Percentiles rank a stretch among this genome's conserved stretches.
These are phyloP conservation scores for Elsinoe ampelina DNA, from an alignment of 2,329 filamentous ascomycete genomes.

Conservation along the genomic window DNA sequence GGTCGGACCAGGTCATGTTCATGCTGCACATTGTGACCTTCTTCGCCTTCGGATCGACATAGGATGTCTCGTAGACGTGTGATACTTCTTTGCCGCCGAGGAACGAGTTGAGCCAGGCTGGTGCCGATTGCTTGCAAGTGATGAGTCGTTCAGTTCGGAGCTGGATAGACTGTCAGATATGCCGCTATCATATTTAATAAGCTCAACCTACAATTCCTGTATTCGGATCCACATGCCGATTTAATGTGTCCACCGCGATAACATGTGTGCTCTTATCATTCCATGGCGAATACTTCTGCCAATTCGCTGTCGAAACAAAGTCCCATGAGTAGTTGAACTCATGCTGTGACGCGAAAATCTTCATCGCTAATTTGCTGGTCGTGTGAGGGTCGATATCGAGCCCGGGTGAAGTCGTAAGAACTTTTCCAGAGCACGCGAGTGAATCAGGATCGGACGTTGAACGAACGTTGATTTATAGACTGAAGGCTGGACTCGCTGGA, in stretches of 20 bases:
- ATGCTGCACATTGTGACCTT: slow-evolving; percentile 95
- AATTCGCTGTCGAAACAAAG: slow-evolving; percentile 94
- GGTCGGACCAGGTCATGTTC: slow-evolving; percentile 86
- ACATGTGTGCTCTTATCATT: slow-evolving; percentile 98
- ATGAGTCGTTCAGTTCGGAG: slow-evolving; percentile 63
- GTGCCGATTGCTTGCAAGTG: slow-evolving; percentile 55
- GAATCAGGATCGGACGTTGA: neutral
- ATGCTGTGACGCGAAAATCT: slow-evolving; percentile 83
- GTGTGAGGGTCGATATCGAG: neutral
- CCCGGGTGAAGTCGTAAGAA: slow-evolving; percentile 8
- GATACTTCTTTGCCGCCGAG: slow-evolving; percentile 73
- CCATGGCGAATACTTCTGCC: slow-evolving; percentile 98
- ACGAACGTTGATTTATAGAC: neutral
- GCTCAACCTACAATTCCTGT: slow-evolving; percentile 54
- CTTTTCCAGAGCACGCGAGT: slow-evolving; percentile 9
- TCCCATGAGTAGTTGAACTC: slow-evolving; percentile 98
- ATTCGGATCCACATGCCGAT: slow-evolving; percentile 53
- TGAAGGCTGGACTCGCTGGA: neutral
- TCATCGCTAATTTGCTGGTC: slow-evolving; percentile 52
- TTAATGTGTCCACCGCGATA: slow-evolving; percentile 86
- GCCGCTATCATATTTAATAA: slow-evolving; percentile 11
- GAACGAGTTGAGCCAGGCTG: slow-evolving; percentile 70
- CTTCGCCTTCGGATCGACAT: slow-evolving; percentile 74
- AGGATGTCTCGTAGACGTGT: slow-evolving; percentile 90
- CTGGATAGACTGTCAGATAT: slow-evolving; percentile 29